Evolutionary conservation across 768 basidiomycete genomes (phyloP).

Genomic region (Pleurotus platypus): DNA sequence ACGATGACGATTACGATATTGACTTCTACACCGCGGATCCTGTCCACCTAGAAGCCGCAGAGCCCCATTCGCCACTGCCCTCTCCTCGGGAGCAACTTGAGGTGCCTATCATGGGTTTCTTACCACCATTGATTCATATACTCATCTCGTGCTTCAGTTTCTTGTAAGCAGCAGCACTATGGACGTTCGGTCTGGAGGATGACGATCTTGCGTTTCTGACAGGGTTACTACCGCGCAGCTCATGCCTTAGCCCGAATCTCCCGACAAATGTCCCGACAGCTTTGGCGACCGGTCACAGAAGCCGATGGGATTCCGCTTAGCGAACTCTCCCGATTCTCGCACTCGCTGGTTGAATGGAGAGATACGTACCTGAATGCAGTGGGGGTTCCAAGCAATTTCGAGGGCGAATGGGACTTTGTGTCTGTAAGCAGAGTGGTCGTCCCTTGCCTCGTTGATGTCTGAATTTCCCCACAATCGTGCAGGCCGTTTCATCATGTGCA

Average conservation of each 20-base stretch:
- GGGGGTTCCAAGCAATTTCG: constrained; percentile 84
- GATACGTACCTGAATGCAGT: constrained; percentile 72
- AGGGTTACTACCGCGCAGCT: constrained; percentile 84
- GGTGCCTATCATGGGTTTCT: constrained; percentile 34
- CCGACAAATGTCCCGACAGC: constrained; percentile 73
- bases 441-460: constrained; percentile 7
- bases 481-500: constrained; percentile 60
- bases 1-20: constrained; percentile 88
- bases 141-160: constrained; percentile 40
- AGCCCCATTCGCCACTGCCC: constrained; percentile 42
- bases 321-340: constrained; percentile 52
- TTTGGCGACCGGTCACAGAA: constrained; percentile 79
- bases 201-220: constrained; percentile 7
- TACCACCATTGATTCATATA: constrained; percentile 9
- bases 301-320: constrained; percentile 74
- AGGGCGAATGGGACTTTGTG: constrained; percentile 88
- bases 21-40: constrained; percentile 82
- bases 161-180: constrained; percentile 44
- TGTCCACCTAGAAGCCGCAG: constrained; percentile 42
- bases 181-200: background rate
- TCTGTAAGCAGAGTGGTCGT: constrained; percentile 19
- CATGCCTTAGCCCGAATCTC: constrained; percentile 82
- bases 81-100: constrained; percentile 79
- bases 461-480: background rate
- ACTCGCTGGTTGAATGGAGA: constrained; percentile 66